These are phyloP conservation scores for Cichorium intybus DNA, from an alignment of 140 eudicot genomes.

Conservation along the genomic window DNA sequence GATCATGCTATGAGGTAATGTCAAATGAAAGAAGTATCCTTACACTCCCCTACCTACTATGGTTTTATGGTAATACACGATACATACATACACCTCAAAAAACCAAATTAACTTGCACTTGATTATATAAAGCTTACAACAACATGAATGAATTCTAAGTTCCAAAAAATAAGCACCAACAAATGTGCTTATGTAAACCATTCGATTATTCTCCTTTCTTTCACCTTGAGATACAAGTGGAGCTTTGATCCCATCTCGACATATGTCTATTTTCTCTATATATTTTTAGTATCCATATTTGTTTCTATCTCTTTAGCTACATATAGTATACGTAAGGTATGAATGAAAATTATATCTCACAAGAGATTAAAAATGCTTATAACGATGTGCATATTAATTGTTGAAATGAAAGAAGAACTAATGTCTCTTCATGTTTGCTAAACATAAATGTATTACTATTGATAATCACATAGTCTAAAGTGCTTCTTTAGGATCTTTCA, in stretches of 20 bases:
- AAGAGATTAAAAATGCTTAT: slow-evolving; percentile 3
- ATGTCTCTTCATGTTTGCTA: background rate
- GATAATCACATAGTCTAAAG: background rate
- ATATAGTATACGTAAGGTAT: background rate
- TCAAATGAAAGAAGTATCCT: no score
- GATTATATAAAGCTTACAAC: no score
- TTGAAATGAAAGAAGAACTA: background rate
- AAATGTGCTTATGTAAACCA: slow-evolving; percentile 80
- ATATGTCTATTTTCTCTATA: slow-evolving; percentile 7
- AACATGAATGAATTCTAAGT: no score
- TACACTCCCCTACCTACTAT: no score
- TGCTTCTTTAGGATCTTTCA: background rate
- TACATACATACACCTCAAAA: no score
- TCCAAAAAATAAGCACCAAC: no score
- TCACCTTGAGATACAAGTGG: slow-evolving; percentile 42
- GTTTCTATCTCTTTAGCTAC: background rate
- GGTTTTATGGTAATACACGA: no score
- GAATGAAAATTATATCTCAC: background rate
- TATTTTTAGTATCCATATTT: slow-evolving; percentile 19
- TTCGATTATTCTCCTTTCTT: slow-evolving; percentile 34
- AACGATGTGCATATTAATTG: slow-evolving; percentile 5
- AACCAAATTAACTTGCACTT: no score
- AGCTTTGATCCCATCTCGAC: slow-evolving; percentile 39
- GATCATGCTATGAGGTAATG: no score
- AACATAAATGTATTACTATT: background rate